phyloP scores from a whole-genome alignment of 2,329 filamentous ascomycete genomes.

The Beauveria varroae region DNA sequence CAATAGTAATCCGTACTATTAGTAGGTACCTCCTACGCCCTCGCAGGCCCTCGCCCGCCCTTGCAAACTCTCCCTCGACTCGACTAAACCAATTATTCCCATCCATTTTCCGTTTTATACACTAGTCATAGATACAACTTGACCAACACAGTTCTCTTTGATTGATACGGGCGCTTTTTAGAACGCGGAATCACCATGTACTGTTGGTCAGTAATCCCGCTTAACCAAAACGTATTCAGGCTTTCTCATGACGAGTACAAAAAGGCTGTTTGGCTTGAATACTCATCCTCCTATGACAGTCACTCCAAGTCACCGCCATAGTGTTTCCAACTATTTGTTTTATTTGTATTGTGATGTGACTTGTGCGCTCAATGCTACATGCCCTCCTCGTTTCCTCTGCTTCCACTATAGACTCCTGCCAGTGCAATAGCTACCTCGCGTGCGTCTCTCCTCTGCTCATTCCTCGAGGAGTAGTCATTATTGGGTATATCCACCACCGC shows the following conservation, averaged over 20 bases:
- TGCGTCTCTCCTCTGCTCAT: neutral
- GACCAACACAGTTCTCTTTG: too few species aligned
- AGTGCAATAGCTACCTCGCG: neutral
- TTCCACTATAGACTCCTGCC: neutral
- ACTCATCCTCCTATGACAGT: neutral
- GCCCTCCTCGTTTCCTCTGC: neutral
- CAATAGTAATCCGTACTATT: too few species aligned
- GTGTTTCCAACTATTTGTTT: conserved; percentile 1
- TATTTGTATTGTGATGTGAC: conserved; percentile 11
- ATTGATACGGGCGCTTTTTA: too few species aligned
- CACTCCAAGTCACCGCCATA: neutral
- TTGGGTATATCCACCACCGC: conserved; percentile 9
- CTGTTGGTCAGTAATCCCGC: too few species aligned
- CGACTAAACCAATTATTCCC: neutral
- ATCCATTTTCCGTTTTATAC: neutral
- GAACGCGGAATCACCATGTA: too few species aligned
- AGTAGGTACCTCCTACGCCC: too few species aligned
- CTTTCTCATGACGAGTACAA: too few species aligned
- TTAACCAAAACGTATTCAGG: too few species aligned
- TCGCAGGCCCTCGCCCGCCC: neutral
- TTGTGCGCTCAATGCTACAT: conserved; percentile 12
- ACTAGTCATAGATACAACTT: neutral
- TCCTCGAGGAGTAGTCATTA: conserved; percentile 6
- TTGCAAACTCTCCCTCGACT: neutral
- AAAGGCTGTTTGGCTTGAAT: too few species aligned